A percentile compares a stretch with the other conserved stretches of the same genome.
Conservation (phyloP, 2,329 filamentous ascomycete genomes). For the Amauroascus verrucosus region DNA sequence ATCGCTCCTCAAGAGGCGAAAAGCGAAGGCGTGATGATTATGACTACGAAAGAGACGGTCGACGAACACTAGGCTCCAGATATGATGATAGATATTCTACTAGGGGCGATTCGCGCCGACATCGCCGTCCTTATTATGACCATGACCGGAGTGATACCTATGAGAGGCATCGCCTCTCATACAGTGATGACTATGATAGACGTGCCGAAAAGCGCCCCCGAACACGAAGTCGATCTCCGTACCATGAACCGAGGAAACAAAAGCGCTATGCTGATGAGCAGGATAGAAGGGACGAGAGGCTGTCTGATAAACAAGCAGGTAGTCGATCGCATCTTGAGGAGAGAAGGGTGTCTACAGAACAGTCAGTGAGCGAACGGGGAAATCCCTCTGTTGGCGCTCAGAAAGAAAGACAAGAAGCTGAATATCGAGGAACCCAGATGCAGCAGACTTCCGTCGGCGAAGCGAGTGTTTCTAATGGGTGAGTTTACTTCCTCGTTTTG, state of each 20-base stretch:
- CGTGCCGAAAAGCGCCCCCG: conserved; percentile 47
- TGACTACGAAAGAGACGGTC: conserved; percentile 28
- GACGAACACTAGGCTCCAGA: conserved; percentile 27
- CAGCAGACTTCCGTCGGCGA: conserved; percentile 35
- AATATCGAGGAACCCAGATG: conserved; percentile 54
- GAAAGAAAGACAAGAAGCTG: conserved; percentile 54
- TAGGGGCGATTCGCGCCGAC: conserved; percentile 36
- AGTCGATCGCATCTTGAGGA: conserved; percentile 26
- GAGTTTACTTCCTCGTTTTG: conserved; percentile 24
- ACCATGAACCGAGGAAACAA: conserved; percentile 30
- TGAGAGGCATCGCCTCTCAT: conserved; percentile 31
- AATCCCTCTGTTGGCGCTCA: conserved; percentile 50
- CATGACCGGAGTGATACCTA: conserved; percentile 41
- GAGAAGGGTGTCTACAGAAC: conserved; percentile 45
- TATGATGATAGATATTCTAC: conserved; percentile 31
- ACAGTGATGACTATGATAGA: conserved; percentile 41
- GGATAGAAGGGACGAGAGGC: conserved; percentile 22
- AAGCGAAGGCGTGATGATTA: conserved; percentile 35
- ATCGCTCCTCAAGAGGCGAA: conserved; percentile 29
- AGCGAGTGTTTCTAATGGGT: conserved; percentile 31
- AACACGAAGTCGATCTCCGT: conserved; percentile 45
- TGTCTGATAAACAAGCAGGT: not conserved
- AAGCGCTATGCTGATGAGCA: conserved; percentile 33
- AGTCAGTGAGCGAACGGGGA: conserved; percentile 55
- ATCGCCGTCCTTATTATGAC: conserved; percentile 39